These are phyloP conservation scores for Asterionellopsis glacialis DNA, from an alignment of 108 stramenopile species.

Conservation along the genomic window DNA sequence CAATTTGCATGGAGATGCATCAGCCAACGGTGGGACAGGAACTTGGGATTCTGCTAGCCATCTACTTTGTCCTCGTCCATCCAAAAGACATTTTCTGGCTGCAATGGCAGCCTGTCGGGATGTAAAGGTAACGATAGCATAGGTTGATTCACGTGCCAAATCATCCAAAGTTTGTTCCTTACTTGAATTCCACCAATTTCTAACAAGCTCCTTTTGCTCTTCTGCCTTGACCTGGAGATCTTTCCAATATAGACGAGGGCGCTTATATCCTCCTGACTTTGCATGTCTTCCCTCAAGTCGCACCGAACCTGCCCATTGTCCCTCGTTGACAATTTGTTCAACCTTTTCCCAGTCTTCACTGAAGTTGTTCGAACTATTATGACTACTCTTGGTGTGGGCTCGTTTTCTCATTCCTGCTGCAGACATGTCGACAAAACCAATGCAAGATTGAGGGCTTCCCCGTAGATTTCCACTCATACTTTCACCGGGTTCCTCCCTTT, in stretches of 20 bases:
- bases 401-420: slow-evolving; percentile 1
- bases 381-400: not conserved
- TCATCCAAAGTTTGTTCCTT: slow-evolving; percentile 27
- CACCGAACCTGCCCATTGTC: not conserved
- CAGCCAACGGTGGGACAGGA: slow-evolving; percentile 81
- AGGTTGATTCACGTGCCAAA: slow-evolving; percentile 68
- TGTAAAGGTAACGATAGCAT: slow-evolving; percentile 86
- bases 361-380: not conserved
- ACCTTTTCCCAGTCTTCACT: slow-evolving; percentile 5
- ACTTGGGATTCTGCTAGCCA: slow-evolving; percentile 57
- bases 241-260: not conserved
- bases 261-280: not conserved
- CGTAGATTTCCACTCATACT: not conserved
- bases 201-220: not conserved
- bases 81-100: slow-evolving; percentile 72
- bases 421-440: not conserved
- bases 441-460: not conserved
- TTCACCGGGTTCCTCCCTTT: no score
- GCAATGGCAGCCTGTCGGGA: slow-evolving; percentile 84
- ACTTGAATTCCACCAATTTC: not conserved
- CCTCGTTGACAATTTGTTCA: slow-evolving; percentile 5
- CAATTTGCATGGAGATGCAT: slow-evolving; percentile 72
- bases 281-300: not conserved
- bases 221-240: not conserved
- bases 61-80: slow-evolving; percentile 69